phyloP scores from a whole-genome alignment of 1,284 basidiomycete species.

The Trichosporon ovoides region DNA sequence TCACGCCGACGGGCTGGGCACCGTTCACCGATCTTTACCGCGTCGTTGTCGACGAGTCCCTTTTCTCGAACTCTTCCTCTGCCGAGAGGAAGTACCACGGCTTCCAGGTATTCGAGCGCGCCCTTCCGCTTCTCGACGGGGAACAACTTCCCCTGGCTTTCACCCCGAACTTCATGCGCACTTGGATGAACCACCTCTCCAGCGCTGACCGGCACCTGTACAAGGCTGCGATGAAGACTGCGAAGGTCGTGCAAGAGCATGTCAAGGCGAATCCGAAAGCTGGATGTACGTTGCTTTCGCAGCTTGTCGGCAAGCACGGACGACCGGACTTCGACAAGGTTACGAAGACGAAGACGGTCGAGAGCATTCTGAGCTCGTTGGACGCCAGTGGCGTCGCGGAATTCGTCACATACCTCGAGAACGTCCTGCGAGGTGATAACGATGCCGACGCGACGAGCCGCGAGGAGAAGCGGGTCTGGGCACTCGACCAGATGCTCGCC shows the following conservation, averaged over 20 bases:
- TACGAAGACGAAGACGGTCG: slow-evolving; percentile 89
- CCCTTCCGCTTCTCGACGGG: slow-evolving; percentile 63
- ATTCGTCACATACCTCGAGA: slow-evolving; percentile 70
- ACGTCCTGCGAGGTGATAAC: slow-evolving; percentile 52
- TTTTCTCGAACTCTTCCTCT: slow-evolving; percentile 79
- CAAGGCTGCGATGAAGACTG: slow-evolving; percentile 76
- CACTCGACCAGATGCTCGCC: slow-evolving; percentile 75
- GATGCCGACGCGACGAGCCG: slow-evolving; percentile 45
- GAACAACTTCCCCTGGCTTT: slow-evolving; percentile 67
- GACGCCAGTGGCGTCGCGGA: slow-evolving; percentile 67
- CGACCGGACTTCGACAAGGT: slow-evolving; percentile 84
- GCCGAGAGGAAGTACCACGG: slow-evolving; percentile 92
- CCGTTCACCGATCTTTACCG: slow-evolving; percentile 87
- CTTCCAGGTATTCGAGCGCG: slow-evolving; percentile 82
- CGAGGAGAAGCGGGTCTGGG: slow-evolving; percentile 55
- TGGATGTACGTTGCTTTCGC: slow-evolving; percentile 78
- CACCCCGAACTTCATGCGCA: slow-evolving; percentile 92
- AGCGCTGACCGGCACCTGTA: slow-evolving; percentile 81
- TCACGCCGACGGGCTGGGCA: slow-evolving; percentile 50
- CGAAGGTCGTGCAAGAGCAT: slow-evolving; percentile 66
- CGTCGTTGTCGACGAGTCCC: slow-evolving; percentile 82
- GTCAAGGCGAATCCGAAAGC: slow-evolving; percentile 71
- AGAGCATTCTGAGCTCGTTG: slow-evolving; percentile 73
- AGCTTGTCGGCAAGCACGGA: slow-evolving; percentile 80
- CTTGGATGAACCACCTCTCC: slow-evolving; percentile 92